Conservation (phyloP, 306 rosid genomes). For the Pyrus betulifolia region DNA sequence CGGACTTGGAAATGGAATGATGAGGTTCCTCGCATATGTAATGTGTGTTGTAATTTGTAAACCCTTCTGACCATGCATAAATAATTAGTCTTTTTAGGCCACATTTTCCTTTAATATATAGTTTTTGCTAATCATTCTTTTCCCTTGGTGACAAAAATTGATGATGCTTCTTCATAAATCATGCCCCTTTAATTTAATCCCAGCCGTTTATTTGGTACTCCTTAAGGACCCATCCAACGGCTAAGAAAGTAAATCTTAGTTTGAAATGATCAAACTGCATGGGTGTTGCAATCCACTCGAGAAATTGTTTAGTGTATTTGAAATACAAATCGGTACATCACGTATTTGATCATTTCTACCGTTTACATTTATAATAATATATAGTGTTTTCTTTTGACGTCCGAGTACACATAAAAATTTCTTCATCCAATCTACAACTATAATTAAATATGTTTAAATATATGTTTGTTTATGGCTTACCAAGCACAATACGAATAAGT, state of each 20-base stretch:
- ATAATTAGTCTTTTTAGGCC: conserved; percentile 74
- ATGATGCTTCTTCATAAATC: conserved; percentile 36
- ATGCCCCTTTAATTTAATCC: conserved; percentile 11
- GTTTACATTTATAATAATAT: background rate
- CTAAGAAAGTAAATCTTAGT: conserved; percentile 30
- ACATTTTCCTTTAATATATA: conserved; percentile 13
- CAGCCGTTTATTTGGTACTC: conserved; percentile 28
- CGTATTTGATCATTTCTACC: too few relatives aligned
- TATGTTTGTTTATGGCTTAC: conserved; percentile 8
- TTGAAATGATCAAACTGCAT: conserved; percentile 18
- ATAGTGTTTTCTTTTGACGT: background rate
- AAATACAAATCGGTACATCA: background rate
- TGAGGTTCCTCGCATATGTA: conserved; percentile 47
- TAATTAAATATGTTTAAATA: conserved; percentile 9
- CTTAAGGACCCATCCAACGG: conserved; percentile 44
- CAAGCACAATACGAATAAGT: background rate
- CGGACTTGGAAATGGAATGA: conserved; percentile 33
- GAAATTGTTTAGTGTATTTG: conserved; percentile 19
- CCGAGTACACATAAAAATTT: too few relatives aligned
- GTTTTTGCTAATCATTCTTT: background rate
- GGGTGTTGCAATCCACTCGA: conserved; percentile 57
- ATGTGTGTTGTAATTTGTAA: conserved; percentile 24
- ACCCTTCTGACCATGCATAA: conserved; percentile 24
- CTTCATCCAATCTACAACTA: conserved; percentile 14
- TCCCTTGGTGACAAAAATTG: conserved; percentile 28